phyloP scores from a whole-genome alignment of 2,329 filamentous ascomycete genomes.

The Hypomyces rosellus region DNA sequence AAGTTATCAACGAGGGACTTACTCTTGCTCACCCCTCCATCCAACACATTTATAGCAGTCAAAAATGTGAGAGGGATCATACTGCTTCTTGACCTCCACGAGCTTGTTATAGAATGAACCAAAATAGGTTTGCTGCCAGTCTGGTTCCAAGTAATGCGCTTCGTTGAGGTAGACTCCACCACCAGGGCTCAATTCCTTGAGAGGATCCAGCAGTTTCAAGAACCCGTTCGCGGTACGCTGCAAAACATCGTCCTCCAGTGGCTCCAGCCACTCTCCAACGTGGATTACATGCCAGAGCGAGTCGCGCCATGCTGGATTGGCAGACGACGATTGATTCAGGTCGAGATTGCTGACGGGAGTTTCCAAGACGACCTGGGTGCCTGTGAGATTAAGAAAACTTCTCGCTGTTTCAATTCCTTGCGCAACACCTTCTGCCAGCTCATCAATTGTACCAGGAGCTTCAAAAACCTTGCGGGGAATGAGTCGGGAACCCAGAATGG shows the following conservation, averaged over 20 bases:
- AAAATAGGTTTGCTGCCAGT: conserved; percentile 40
- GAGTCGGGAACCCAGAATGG: neutral
- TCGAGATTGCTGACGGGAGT: conserved; percentile 3
- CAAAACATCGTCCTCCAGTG: conserved; percentile 35
- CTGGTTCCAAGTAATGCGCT: conserved; percentile 38
- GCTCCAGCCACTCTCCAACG: conserved; percentile 20
- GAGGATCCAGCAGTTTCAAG: neutral
- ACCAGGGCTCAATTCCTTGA: neutral
- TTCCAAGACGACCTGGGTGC: neutral
- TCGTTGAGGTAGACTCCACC: conserved; percentile 43
- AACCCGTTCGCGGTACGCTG: neutral
- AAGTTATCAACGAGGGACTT: neutral
- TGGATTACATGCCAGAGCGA: conserved; percentile 21
- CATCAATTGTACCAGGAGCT: neutral
- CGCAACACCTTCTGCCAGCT: neutral
- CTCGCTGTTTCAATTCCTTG: neutral
- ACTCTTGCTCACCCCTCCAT: neutral
- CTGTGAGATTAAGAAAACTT: neutral
- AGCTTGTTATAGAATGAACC: conserved; percentile 39
- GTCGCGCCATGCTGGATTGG: conserved; percentile 6
- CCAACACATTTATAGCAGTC: conserved; percentile 4
- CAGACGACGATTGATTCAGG: neutral
- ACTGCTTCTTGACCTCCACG: conserved; percentile 42
- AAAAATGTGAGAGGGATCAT: conserved; percentile 31
- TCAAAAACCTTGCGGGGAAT: conserved; percentile 4